Evolutionary conservation across 2,329 filamentous ascomycete species (phyloP).

Genomic region (Tolypocladium guangdongense): DNA sequence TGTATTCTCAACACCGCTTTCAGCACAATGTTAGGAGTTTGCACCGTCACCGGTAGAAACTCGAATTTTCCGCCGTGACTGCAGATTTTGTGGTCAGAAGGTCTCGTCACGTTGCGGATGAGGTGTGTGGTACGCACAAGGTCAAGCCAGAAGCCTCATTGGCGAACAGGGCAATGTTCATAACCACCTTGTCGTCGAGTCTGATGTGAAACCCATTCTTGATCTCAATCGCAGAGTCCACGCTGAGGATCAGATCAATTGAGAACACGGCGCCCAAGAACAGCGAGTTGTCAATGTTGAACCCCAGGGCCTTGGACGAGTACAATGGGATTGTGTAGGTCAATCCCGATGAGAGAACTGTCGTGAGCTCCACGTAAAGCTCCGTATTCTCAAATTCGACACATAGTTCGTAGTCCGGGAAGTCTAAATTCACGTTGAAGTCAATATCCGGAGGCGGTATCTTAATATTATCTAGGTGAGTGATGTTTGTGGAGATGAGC

Average conservation of each 20-base stretch:
- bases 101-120: neutral
- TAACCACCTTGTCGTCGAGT: constrained; percentile 35
- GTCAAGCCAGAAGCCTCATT: constrained; percentile 34
- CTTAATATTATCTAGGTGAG: neutral
- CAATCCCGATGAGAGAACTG: constrained; percentile 25
- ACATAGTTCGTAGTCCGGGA: constrained; percentile 30
- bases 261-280: constrained; percentile 35
- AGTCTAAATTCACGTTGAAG: constrained; percentile 32
- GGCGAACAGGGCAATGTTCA: constrained; percentile 40
- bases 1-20: constrained; percentile 36
- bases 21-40: constrained; percentile 28
- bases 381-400: constrained; percentile 41
- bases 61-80: constrained; percentile 44
- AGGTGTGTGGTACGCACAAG: constrained; percentile 29
- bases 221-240: constrained; percentile 35
- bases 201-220: constrained; percentile 44
- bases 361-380: constrained; percentile 37
- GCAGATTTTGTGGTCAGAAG: neutral
- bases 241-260: constrained; percentile 40
- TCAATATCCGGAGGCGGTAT: constrained; percentile 19
- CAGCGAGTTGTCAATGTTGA: constrained; percentile 25
- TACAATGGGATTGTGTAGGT: constrained; percentile 39
- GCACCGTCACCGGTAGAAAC: constrained; percentile 42
- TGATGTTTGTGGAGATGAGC: constrained; percentile 12
- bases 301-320: constrained; percentile 31